phyloP scores from a whole-genome alignment of 2,329 filamentous ascomycete species.

The Aspergillus costaricaensis region DNA sequence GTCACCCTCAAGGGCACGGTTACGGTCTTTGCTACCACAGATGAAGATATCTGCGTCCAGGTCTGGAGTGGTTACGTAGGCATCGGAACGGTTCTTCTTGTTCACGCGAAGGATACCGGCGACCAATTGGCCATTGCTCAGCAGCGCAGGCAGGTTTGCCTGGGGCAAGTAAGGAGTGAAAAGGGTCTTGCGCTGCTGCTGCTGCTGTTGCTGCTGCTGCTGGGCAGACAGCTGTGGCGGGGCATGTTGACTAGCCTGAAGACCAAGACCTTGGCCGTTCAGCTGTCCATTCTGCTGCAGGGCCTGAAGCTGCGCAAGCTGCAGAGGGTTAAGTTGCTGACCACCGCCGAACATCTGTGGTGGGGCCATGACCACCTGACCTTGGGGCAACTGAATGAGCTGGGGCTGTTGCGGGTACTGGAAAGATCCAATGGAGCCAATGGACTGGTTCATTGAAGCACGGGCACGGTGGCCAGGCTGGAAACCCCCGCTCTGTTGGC shows the following conservation, averaged over 20 bases:
- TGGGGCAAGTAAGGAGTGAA: constrained; percentile 98
- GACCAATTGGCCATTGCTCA: constrained; percentile 90
- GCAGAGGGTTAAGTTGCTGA: constrained; percentile 85
- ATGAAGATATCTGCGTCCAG: constrained; percentile 99
- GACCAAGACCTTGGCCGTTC: constrained; percentile 71
- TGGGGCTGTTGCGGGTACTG: constrained; percentile 87
- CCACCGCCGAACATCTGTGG: constrained; percentile 77
- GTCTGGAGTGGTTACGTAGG: constrained; percentile 92
- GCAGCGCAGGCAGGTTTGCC: constrained; percentile 84
- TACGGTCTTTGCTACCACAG: constrained; percentile 97
- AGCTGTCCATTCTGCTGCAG: constrained; percentile 90
- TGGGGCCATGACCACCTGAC: constrained; percentile 76
- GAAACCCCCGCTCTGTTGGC: constrained; percentile 72
- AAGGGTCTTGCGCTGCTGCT: constrained; percentile 93
- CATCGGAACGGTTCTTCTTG: constrained; percentile 99
- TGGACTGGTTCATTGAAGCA: constrained; percentile 81
- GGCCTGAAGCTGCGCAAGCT: constrained; percentile 86
- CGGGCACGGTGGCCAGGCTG: constrained; percentile 89
- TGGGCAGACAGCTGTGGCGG: constrained; percentile 61
- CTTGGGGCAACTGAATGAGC: constrained; percentile 78
- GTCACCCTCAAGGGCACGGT: constrained; percentile 93
- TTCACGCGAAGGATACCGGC: constrained; percentile 96
- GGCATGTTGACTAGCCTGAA: constrained; percentile 70
- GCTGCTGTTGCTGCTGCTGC: constrained; percentile 68
- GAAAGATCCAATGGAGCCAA: constrained; percentile 81